phyloP scores from a whole-genome alignment of 2,329 filamentous ascomycete genomes.

The Alternaria sp. region DNA sequence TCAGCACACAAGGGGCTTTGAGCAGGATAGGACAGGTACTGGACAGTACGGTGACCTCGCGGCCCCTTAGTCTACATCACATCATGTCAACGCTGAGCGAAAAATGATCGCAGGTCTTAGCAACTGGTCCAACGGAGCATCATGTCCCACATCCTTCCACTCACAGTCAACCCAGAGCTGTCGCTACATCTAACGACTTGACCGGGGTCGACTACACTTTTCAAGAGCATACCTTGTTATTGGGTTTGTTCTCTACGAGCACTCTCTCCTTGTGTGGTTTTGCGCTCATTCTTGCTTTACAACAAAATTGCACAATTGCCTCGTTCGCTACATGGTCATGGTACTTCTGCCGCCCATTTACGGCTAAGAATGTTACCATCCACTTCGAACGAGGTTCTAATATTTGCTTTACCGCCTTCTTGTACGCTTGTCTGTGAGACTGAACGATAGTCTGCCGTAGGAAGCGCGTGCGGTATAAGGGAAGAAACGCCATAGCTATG shows the following conservation, averaged over 20 bases:
- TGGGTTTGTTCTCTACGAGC: background rate
- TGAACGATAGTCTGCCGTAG: background rate
- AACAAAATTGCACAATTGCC: background rate
- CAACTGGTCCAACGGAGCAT: background rate
- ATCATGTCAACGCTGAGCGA: background rate
- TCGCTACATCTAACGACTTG: slow-evolving; percentile 6
- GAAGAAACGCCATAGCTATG: background rate
- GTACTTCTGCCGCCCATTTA: background rate
- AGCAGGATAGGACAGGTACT: slow-evolving; percentile 4
- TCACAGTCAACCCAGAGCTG: slow-evolving; percentile 2
- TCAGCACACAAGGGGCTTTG: background rate
- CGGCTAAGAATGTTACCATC: background rate
- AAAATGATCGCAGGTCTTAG: background rate
- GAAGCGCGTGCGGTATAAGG: background rate
- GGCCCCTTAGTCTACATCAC: background rate
- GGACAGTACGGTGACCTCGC: background rate
- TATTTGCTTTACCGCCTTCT: background rate
- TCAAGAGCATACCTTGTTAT: background rate
- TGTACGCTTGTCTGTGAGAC: background rate
- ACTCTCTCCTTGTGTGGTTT: background rate
- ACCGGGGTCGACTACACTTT: background rate
- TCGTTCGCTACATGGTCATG: background rate
- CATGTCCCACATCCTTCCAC: slow-evolving; percentile 1
- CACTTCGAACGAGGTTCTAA: background rate
- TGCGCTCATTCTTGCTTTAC: background rate